These are phyloP conservation scores for Aspergillus ruber DNA, from an alignment of 2,329 filamentous ascomycete genomes.

Conservation along the genomic window DNA sequence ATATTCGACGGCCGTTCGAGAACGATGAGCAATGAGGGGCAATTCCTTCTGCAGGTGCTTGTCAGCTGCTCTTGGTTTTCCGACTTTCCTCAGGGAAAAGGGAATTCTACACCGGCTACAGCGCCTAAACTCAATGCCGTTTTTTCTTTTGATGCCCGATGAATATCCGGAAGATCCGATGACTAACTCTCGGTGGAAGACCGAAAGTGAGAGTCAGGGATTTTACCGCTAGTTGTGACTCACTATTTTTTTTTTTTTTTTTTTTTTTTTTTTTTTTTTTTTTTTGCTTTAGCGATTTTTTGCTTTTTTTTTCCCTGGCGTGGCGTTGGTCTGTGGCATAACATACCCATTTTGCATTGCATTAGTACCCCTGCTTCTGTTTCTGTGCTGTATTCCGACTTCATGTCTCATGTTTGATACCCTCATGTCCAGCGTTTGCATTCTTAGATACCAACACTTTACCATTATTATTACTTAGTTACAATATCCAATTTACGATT, in stretches of 20 bases:
- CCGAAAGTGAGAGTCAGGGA: too few relatives aligned
- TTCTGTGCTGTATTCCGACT: neutral
- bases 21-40: too few relatives aligned
- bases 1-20: too few relatives aligned
- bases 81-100: too few relatives aligned
- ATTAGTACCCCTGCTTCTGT: neutral
- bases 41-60: too few relatives aligned
- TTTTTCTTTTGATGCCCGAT: too few relatives aligned
- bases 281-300: constrained; percentile 2
- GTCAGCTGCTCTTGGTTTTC: too few relatives aligned
- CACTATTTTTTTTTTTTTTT: constrained; percentile 6
- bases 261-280: constrained; percentile 3
- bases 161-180: too few relatives aligned
- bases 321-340: constrained; percentile 1
- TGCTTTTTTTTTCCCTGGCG: constrained; percentile 2
- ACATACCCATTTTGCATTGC: neutral
- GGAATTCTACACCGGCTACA: too few relatives aligned
- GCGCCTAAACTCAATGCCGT: too few relatives aligned
- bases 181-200: too few relatives aligned
- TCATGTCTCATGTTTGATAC: neutral
- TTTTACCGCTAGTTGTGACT: constrained; percentile 1
- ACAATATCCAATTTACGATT: constrained; percentile 7
- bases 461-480: neutral
- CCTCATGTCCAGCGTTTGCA: neutral
- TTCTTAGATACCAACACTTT: neutral